Evolutionary conservation across 352 stramenopile genomes (phyloP), one percentile per base, ranked within the genome.

Genomic region (Halophytophthora polymorphica): DNA sequence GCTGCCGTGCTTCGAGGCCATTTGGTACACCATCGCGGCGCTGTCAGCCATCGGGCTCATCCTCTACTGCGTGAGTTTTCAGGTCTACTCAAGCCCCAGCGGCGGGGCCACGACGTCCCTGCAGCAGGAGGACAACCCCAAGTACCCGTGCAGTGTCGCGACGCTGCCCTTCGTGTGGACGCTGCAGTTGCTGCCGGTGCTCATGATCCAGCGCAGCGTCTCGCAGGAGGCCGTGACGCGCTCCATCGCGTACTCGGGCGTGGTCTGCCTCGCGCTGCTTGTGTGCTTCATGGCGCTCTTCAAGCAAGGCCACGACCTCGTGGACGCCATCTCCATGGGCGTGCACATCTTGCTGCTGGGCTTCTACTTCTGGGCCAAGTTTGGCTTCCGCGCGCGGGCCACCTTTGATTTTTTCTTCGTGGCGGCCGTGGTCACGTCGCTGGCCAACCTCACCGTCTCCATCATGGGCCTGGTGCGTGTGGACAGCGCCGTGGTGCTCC

Each of bases 401-500:
- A 90, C 77, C 7, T 95, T 90, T 47, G 82, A 95, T 35, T 90
- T 92, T 33, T 90, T 90, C 61, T 92, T 95, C 56, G 40, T 88
- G 6, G 51, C 69, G 2, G 79, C 75, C 2, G 71, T 89, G 17
- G 15, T 83, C 14, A 71, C 70, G 6, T 73, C 67, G 1, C 29
- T 76, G 0, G 62, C 61, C 13, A 74, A 77, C 23, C 68, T 91
- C 35, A 59, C 59, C 0, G 74, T 86, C 23, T 66, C 80, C n/a
- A 59, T 71, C 19, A 66, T 88, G 42, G 66, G 73, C 2, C 51
- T 88, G 4, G 47, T 45, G 4, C 53, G 66, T n/a, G 31, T 68
- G 13, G 56, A 64, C 14, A 43, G 60, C 7, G 58, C 48, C 3
- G 58, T 54, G 0, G 58, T 50, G 7, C 43, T 75, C 11, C 74